Evolutionary conservation across 441 rosid species (phyloP), one percentile per base, ranked within the genome.

Genomic region (Lepidium campestre): DNA sequence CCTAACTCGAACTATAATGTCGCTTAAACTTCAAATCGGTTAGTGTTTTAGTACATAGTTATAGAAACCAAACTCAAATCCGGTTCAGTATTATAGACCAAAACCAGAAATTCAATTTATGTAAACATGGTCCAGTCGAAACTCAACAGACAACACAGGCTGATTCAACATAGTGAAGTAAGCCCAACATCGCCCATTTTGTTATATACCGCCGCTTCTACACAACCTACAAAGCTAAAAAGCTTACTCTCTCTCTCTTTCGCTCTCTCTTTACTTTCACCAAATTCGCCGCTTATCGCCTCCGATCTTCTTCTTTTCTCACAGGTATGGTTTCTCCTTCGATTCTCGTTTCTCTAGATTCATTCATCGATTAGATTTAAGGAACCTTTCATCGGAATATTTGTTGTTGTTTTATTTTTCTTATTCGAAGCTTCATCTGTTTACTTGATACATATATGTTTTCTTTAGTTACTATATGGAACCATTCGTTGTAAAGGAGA

Each of bases 401-500:
- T 19, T 53, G 15, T 37, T 37, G 10, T 4, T 47, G 23, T 1
- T 63, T 23, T 15, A 1, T 31, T 41, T 42, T 2, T 44, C 31
- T 37, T 53, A 2, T 19, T 14, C 34, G 5, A 42, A 36, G 48
- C 32, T 68, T 59, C 59, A 32, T 44, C 12, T 52, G 41, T 53
- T 70, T 70, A 12, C 42, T 50, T 70, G 32, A 53, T 54, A 10
- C 1, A 6, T 35, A n/a, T 13, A n/a, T 71, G n/a, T 55, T 57
- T 22, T 72, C 53, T 22, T 41, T 61, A 57, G 71, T 72, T 65
- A 57, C 71, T 41, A 3, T 32, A 72, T 72, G 76, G 66, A 72
- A 50, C 71, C 76, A 58, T 72, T 72, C 65, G 54, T 71, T 49
- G 76, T 34, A 15, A 72, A 59, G 61, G 76, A 72, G 62, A 57